These are phyloP conservation scores for Trichoderma orchidacearum DNA, from an alignment of 495 filamentous ascomycete genomes.

Conservation along the genomic window DNA sequence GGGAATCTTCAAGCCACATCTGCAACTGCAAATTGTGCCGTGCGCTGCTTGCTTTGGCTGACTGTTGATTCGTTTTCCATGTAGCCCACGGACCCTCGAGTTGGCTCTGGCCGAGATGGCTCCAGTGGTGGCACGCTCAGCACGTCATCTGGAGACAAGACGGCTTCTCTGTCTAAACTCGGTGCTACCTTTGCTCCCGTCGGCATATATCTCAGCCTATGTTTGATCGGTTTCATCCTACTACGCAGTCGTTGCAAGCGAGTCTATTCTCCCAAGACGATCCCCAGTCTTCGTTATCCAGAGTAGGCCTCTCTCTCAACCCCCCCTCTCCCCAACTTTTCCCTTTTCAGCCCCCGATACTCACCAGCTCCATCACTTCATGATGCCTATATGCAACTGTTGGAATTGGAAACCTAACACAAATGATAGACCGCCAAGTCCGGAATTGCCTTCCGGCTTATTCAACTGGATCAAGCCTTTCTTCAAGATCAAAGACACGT, in stretches of 20 bases:
- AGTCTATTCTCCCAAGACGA: slow-evolving; percentile 19
- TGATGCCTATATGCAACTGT: too few species aligned
- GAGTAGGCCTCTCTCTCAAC: slow-evolving; percentile 11
- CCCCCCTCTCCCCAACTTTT: not conserved
- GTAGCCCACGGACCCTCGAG: slow-evolving; percentile 7
- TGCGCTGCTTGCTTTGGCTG: not conserved
- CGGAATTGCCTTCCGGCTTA: slow-evolving; percentile 47
- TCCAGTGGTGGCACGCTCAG: slow-evolving; percentile 4
- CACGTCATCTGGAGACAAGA: slow-evolving; percentile 5
- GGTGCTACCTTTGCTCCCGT: slow-evolving; percentile 39
- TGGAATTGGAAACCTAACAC: not conserved
- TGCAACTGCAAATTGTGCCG: not conserved
- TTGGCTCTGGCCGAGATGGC: slow-evolving; percentile 12
- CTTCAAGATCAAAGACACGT: slow-evolving; percentile 44
- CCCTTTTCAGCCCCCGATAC: not conserved
- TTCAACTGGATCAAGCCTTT: slow-evolving; percentile 53
- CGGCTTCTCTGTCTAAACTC: slow-evolving; percentile 18
- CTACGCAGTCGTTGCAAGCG: slow-evolving; percentile 15
- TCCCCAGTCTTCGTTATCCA: slow-evolving; percentile 11
- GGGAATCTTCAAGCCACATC: not conserved
- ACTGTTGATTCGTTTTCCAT: not conserved
- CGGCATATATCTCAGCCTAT: slow-evolving; percentile 22
- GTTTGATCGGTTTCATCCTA: slow-evolving; percentile 15
- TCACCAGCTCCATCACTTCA: too few species aligned
- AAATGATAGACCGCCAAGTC: not conserved